Evolutionary conservation across 129 eudicot genomes (phyloP), one percentile per base, ranked within the genome.

Genomic region (Artemisia argyi): DNA sequence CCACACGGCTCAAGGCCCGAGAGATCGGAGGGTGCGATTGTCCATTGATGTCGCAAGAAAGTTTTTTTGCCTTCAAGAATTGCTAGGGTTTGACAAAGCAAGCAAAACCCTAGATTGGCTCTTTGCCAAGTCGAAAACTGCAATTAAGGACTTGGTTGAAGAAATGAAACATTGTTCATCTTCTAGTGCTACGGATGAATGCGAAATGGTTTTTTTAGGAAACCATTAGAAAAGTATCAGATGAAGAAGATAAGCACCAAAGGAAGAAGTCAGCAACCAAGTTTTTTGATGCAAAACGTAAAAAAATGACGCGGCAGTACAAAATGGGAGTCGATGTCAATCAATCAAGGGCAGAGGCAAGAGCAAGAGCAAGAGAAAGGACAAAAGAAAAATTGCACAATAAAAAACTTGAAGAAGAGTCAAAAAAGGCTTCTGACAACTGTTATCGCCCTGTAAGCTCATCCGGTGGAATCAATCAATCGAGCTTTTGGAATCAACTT

Each of bases 101-200:
- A 91, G 97, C 78, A 82, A 81, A 70, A 91, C 97, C 85, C 89
- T 91, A 11, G 97, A 82, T 64, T 91, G 97, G 97, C 83, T 88
- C 19, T 80, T 91, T 7, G 73, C 80, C 47, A 83, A 88, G 52
- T 85, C 95, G 3, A 83, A 79, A 58, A 42, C 70, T 6, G 86
- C 90, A 30, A 91, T 91, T 59, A 74, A 82, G 58, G 96, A 88
- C 18, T 73, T 88, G 2, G 72, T 75, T 7, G 74, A 73, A 77
- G 66, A 53, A 28, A 80, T 65, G 7, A 69, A 76, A 16, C 20
- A 49, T 57, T 39, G 48, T 12, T 51, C 75, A 7, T 42, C 72
- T 39, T 63, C 73, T 2, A 14, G 48, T 71, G 57, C 16, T 24
- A 53, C 26, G 6, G 73, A 66, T 58, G 68, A 48, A 53, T 65